Percentiles rank a stretch among this genome's conserved stretches.
Evolutionary conservation across 805 yeast species (phyloP).

Genomic region (Spencermartinsiella europaea): DNA sequence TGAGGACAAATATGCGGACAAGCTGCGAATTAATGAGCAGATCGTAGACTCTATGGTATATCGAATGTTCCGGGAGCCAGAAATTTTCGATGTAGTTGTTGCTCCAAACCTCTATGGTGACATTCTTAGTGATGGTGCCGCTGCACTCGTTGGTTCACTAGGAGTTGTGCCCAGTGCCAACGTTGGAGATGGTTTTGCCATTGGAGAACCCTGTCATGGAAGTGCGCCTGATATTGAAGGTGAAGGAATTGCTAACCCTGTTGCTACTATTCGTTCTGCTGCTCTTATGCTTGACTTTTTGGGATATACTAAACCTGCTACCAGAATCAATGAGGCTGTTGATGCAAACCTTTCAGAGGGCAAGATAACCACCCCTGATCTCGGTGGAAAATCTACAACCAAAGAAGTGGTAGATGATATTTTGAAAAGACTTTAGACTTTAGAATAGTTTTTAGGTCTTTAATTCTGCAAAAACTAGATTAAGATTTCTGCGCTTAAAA

Average conservation of each 20-base stretch:
- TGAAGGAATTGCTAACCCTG: conserved; percentile 82
- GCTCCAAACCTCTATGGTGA: conserved; percentile 99
- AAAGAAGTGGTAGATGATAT: conserved; percentile 84
- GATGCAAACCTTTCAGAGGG: conserved; percentile 86
- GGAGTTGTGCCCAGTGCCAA: conserved; percentile 98
- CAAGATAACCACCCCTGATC: conserved; percentile 80
- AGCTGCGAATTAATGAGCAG: conserved; percentile 78
- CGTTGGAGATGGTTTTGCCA: conserved; percentile 92
- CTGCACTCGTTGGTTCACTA: conserved; percentile 91
- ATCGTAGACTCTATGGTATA: conserved; percentile 99
- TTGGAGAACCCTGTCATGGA: conserved; percentile 99
- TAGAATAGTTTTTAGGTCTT: too few species aligned
- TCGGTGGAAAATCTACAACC: conserved; percentile 87
- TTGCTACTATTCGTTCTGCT: conserved; percentile 96
- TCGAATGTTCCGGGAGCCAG: conserved; percentile 98
- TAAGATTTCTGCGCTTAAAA: too few species aligned
- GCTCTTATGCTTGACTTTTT: conserved; percentile 96
- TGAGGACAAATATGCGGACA: conserved; percentile 48
- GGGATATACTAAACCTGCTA: conserved; percentile 87
- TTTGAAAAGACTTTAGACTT: conserved; percentile 48
- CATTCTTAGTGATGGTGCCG: conserved; percentile 92
- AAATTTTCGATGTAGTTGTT: conserved; percentile 93
- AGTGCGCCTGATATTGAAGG: conserved; percentile 99
- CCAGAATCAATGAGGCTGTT: conserved; percentile 87
- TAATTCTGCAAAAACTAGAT: too few species aligned